Base-by-base conservation (phyloP, 2,329 filamentous ascomycete genomes). In the Ceratocystis diversiconidia region DNA sequence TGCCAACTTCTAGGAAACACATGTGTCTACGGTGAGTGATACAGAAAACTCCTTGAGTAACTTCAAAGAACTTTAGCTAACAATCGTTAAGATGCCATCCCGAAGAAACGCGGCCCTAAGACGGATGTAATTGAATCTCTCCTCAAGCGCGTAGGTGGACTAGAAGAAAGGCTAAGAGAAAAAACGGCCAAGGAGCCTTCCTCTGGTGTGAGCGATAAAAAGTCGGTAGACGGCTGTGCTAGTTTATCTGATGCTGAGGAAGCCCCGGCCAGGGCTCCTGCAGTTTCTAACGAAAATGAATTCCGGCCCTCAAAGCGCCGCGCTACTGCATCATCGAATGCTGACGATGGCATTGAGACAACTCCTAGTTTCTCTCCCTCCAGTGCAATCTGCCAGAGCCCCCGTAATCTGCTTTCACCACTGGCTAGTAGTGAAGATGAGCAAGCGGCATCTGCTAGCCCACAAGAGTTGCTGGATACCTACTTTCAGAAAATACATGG, bases 61-160 rank as follows among this genome's bases (percentile, higher is more conserved):
- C 55, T 36, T 30, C 28, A 59, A 59, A 59, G 4, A 36, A 36
- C 48, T 59, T 65, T 25, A 19, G 25, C 17, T 52, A 30, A 61
- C 41, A 36, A 52, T 17, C 2, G 3, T 67, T 5, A 70, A 92
- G 90, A 95, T 78, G 90, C 90, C 30, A 84, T 94, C 19, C 90
- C 90, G 0, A 95, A 95, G 76, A 95, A 95, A 74, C 82, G 90
- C 73, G 90, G 90, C 0, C 90, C 90, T 2, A 95, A 95, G 75
- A 95, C 90, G 32, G 90, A 95, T 73, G 89, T 95, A 3, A 78
- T 95, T 41, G 90, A 95, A 73, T 28, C 90, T 1, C 77, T 95
- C 7, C 73, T 95, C 67, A 95, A 92, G 74, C 82, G 90, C 64
- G 90, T 95, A 1, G 90, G 95, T 73, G 90, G 90, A 1, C 78